Conservation (phyloP, 2,329 filamentous ascomycete genomes). For the Simplicillium sp. region DNA sequence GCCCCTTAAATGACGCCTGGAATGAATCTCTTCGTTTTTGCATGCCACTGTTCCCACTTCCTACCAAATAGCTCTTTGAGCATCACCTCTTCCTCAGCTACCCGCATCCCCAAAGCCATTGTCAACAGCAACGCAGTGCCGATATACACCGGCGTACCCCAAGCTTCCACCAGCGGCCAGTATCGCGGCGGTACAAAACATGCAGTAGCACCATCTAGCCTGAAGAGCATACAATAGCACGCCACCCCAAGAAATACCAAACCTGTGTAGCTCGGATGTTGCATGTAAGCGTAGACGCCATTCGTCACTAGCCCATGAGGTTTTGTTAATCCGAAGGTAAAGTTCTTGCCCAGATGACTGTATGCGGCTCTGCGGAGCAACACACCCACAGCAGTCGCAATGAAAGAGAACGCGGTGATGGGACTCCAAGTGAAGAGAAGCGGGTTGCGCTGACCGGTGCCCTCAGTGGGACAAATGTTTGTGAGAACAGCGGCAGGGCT, state of each 20-base stretch:
- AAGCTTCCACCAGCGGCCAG: conserved; percentile 4
- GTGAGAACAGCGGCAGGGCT: not conserved
- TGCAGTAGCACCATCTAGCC: conserved; percentile 26
- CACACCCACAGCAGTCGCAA: conserved; percentile 17
- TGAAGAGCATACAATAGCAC: conserved; percentile 21
- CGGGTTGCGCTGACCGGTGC: too few species aligned
- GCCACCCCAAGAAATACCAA: conserved; percentile 21
- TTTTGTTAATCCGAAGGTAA: conserved; percentile 40
- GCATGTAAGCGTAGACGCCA: conserved; percentile 38
- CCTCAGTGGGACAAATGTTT: conserved; percentile 1
- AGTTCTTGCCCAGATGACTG: conserved; percentile 35
- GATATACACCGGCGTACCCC: too few species aligned
- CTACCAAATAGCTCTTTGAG: conserved; percentile 32
- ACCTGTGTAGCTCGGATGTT: conserved; percentile 44
- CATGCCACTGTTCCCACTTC: conserved; percentile 39
- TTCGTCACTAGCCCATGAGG: conserved; percentile 35
- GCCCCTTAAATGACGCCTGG: conserved; percentile 31
- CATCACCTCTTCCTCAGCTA: conserved; percentile 42
- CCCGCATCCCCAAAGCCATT: conserved; percentile 21
- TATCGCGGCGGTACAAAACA: conserved; percentile 25
- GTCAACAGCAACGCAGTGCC: conserved; percentile 11
- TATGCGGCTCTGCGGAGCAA: conserved; percentile 28
- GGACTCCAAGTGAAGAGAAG: conserved; percentile 22
- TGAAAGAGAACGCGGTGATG: conserved; percentile 18
- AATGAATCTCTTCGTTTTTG: conserved; percentile 36